Percentiles rank a stretch among this genome's conserved stretches.
These are phyloP conservation scores for Gossypium ekmanianum DNA, from an alignment of 345 rosid species.

Conservation along the genomic window DNA sequence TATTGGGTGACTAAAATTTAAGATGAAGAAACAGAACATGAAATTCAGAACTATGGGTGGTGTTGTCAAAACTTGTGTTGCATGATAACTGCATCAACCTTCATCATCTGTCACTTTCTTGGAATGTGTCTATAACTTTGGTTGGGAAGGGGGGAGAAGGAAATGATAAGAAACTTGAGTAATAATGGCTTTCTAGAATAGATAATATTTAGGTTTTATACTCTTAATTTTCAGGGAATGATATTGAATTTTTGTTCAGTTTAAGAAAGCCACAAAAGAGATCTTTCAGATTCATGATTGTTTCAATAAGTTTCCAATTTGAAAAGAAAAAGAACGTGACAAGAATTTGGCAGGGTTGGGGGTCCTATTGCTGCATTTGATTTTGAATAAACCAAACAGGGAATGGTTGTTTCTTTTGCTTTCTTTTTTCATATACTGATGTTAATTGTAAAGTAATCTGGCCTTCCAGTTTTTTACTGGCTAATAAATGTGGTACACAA, in stretches of 20 bases:
- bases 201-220: neutral
- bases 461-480: neutral
- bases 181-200: neutral
- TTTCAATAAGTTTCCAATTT: neutral
- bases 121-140: slow-evolving; percentile 56
- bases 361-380: neutral
- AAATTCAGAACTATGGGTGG: neutral
- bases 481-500: neutral
- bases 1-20: neutral
- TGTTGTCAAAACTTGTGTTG: neutral
- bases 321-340: neutral
- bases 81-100: neutral
- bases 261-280: neutral
- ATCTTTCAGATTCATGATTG: neutral
- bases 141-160: slow-evolving; percentile 59
- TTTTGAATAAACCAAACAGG: neutral
- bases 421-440: neutral
- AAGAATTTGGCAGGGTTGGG: neutral
- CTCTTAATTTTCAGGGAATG: neutral
- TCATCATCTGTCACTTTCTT: neutral
- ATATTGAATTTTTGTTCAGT: neutral
- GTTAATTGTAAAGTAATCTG: neutral
- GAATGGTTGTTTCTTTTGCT: neutral
- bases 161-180: neutral
- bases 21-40: neutral